These are phyloP conservation scores for Scheffersomyces ergatensis DNA, from an alignment of 805 yeast genomes.

Conservation along the genomic window DNA sequence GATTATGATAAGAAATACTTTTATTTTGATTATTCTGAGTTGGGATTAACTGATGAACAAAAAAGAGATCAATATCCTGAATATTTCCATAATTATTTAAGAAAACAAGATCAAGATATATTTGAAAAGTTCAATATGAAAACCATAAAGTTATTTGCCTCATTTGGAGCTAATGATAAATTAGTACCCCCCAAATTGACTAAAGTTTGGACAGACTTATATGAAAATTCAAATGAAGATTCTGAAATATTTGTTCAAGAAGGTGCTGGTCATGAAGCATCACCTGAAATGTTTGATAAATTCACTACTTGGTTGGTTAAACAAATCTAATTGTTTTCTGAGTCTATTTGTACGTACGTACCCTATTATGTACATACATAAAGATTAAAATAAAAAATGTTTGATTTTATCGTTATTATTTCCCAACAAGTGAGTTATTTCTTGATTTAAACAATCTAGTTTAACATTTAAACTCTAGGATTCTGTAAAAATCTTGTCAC, in stretches of 20 bases:
- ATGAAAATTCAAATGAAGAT: constrained; percentile 19
- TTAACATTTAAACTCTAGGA: no score
- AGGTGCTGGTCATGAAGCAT: constrained; percentile 31
- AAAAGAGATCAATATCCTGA: constrained; percentile 25
- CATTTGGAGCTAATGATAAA: constrained; percentile 33
- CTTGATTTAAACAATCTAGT: no score
- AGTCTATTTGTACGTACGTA: no score
- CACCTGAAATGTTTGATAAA: constrained; percentile 30
- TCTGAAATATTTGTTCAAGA: constrained; percentile 27
- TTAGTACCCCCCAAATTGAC: constrained; percentile 35
- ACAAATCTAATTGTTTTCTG: constrained; percentile 1
- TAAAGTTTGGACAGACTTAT: constrained; percentile 29
- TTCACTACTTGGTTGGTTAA: constrained; percentile 31
- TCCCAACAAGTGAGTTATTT: no score
- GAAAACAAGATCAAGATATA: constrained; percentile 25
- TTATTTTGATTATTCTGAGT: constrained; percentile 31
- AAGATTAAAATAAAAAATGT: no score
- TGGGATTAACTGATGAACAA: constrained; percentile 26
- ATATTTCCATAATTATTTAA: constrained; percentile 27
- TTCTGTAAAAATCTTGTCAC: no score
- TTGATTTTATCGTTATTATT: no score
- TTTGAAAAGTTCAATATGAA: constrained; percentile 32
- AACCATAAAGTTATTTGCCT: constrained; percentile 31
- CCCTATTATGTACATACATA: no score
- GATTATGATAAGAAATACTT: constrained; percentile 28